Evolutionary conservation across 2,329 filamentous ascomycete genomes (phyloP).

Genomic region (Aspergillus sclerotialis): DNA sequence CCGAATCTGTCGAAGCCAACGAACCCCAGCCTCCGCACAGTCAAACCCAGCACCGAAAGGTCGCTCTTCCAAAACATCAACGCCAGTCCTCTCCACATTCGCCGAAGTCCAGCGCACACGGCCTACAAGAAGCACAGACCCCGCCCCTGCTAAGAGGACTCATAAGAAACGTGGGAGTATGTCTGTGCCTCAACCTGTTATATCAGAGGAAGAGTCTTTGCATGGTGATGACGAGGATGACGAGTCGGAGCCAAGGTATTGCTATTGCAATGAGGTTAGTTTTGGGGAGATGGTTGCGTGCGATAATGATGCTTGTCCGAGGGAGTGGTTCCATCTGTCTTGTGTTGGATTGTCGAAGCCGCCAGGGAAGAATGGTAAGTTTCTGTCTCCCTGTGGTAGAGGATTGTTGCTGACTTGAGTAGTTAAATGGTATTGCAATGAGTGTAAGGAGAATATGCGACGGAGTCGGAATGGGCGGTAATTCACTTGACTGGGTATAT

Average conservation of each 20-base stretch:
- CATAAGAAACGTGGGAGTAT: slow-evolving; percentile 26
- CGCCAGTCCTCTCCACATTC: slow-evolving; percentile 31
- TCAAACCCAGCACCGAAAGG: slow-evolving; percentile 21
- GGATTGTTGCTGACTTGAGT: slow-evolving; percentile 15
- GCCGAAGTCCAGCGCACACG: slow-evolving; percentile 29
- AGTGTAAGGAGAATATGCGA: slow-evolving; percentile 63
- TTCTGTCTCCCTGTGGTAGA: slow-evolving; percentile 4
- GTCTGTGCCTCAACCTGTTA: slow-evolving; percentile 17
- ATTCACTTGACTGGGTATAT: too few species aligned
- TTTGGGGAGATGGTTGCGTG: slow-evolving; percentile 83
- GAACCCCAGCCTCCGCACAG: slow-evolving; percentile 15
- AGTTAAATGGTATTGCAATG: slow-evolving; percentile 79
- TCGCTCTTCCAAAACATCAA: slow-evolving; percentile 35
- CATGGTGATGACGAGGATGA: slow-evolving; percentile 56
- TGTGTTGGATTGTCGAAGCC: slow-evolving; percentile 74
- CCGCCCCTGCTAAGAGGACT: slow-evolving; percentile 27
- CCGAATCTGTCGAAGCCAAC: slow-evolving; percentile 29
- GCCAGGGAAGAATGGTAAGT: slow-evolving; percentile 68
- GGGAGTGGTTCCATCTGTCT: slow-evolving; percentile 78
- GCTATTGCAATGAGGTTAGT: slow-evolving; percentile 72
- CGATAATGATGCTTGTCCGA: slow-evolving; percentile 63
- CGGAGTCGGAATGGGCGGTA: slow-evolving; percentile 41
- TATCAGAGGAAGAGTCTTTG: slow-evolving; percentile 36
- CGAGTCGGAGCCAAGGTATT: slow-evolving; percentile 66
- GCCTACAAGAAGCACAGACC: slow-evolving; percentile 29